Percentiles rank a stretch among this genome's conserved stretches.
These are phyloP conservation scores for Capronia coronata DNA, from an alignment of 2,329 filamentous ascomycete species.

Conservation along the genomic window DNA sequence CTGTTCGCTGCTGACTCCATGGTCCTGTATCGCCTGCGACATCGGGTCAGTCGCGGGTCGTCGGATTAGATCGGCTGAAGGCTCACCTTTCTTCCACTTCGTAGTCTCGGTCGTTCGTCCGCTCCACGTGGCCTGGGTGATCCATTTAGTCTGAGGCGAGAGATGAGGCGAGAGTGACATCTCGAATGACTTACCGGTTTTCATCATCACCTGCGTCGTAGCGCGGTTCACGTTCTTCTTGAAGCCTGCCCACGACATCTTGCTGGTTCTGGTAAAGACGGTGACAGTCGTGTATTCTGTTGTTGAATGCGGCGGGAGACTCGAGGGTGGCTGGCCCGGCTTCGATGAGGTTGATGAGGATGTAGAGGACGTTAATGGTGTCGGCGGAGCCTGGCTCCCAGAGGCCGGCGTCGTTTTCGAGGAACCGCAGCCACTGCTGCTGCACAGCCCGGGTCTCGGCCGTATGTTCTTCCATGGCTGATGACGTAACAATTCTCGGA, in stretches of 20 bases:
- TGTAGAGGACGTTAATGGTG: neutral
- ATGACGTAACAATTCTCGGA: neutral
- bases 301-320: constrained; percentile 7
- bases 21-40: constrained; percentile 76
- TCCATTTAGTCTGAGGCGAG: constrained; percentile 1
- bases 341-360: constrained; percentile 6
- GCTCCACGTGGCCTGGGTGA: constrained; percentile 77
- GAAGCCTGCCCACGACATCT: constrained; percentile 54
- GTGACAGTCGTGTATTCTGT: neutral
- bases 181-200: constrained; percentile 59
- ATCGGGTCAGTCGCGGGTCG: neutral
- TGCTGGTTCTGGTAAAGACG: constrained; percentile 7
- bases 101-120: constrained; percentile 97
- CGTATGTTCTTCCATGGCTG: neutral
- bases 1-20: constrained; percentile 93
- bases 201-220: constrained; percentile 99
- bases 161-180: constrained; percentile 29
- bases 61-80: neutral
- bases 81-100: constrained; percentile 85
- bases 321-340: constrained; percentile 6
- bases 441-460: neutral
- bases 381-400: neutral
- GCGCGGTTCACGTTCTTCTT: constrained; percentile 98
- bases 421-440: neutral
- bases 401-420: neutral